Base-by-base conservation (phyloP, 176 grass and related monocot genomes). In the Triticum timopheevii region DNA sequence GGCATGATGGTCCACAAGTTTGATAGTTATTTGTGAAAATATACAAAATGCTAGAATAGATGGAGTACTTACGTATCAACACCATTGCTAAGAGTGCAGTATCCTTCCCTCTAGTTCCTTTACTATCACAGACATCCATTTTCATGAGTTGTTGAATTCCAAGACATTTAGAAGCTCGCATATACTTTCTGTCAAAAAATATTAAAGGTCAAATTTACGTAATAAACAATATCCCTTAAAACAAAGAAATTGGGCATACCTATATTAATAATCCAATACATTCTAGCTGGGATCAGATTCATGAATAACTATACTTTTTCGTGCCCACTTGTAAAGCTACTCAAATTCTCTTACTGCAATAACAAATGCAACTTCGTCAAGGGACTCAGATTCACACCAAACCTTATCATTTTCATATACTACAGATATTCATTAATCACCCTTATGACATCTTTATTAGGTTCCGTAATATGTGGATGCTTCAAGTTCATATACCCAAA, bases 311-410 rank as follows among this genome's bases (percentile, higher is more conserved):
- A 96, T 92, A 87, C 61, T 91, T 87, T 50, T 79, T 8, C 78
- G 89, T 31, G 92, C 77, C 73, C 94, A 94, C 62, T 85, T 61
- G 74, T 94, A 99, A 90, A 99, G 94, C 85, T 98, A 98, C 27
- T 94, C 94, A 77, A 98, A 78, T 88, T 98, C 97, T 65, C 90
- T 89, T 34, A 94, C 92, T 31, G 92, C 97, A 88, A 99, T 94
- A 63, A 99, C 94, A 85, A 99, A 99, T 66, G 97, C 90, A 66
- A 94, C 97, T 86, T 99, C 97, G 47, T 99, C 97, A 23, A 92
- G 97, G 77, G 97, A 99, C 85, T 96, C 94, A 70, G 94, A 94
- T 93, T 99, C 97, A 78, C 94, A 99, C 42, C 92, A 88, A 80
- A 99, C 87, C 67, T 93, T 90, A 19, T 81, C 71, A 7, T 82